A percentile compares a stretch with the other conserved stretches of the same genome.
These are phyloP conservation scores for Candida ascalaphidarum DNA, from an alignment of 805 yeast genomes.

Conservation along the genomic window DNA sequence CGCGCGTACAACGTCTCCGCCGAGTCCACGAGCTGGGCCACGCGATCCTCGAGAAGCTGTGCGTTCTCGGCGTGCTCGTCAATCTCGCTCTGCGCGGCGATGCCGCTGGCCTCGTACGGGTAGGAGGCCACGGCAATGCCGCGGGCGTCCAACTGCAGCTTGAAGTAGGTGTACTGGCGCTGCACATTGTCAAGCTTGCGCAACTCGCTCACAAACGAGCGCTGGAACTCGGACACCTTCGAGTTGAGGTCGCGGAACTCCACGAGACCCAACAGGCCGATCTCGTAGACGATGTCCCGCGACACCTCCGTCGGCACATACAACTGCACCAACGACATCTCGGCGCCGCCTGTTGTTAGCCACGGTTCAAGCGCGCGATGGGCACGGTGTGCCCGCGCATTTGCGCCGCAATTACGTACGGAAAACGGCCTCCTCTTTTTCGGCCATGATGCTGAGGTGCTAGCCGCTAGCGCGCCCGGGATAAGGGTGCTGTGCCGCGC, in stretches of 20 bases:
- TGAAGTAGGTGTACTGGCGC: constrained; percentile 53
- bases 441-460: constrained; percentile 9
- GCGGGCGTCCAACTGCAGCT: constrained; percentile 42
- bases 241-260: constrained; percentile 83
- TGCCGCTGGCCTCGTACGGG: constrained; percentile 21
- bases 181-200: constrained; percentile 79
- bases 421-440: constrained; percentile 38
- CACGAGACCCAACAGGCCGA: constrained; percentile 80
- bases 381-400: neutral
- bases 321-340: constrained; percentile 88
- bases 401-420: constrained; percentile 22
- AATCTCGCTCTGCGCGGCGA: constrained; percentile 46
- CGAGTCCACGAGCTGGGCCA: constrained; percentile 63
- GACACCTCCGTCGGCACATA: constrained; percentile 87
- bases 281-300: constrained; percentile 73
- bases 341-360: constrained; percentile 68
- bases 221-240: constrained; percentile 75
- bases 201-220: constrained; percentile 83
- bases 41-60: constrained; percentile 62
- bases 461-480: too few relatives aligned
- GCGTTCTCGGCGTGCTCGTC: constrained; percentile 65
- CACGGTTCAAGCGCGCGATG: neutral
- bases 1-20: constrained; percentile 53
- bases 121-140: constrained; percentile 28
- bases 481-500: too few relatives aligned